Evolutionary conservation across 169 alveolate genomes (phyloP).

Genomic region (Cryptosporidium canis): DNA sequence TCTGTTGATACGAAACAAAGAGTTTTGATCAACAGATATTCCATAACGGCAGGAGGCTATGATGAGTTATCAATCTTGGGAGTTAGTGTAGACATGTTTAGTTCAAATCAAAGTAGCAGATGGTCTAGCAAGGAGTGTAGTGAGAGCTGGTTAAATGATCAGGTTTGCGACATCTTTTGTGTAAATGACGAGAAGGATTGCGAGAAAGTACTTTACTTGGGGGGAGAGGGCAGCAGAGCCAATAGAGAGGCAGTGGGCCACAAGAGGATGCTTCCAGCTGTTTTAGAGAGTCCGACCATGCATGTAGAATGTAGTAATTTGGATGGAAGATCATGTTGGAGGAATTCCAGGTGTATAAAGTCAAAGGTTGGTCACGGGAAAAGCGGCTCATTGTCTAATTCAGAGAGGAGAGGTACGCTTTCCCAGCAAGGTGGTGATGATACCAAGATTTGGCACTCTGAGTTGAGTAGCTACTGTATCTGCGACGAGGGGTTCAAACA

Average conservation of each 20-base stretch:
- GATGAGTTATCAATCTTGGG: conserved; percentile 52
- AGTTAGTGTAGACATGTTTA: background rate
- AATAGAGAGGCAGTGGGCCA: background rate
- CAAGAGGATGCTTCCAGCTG: background rate
- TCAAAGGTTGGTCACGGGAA: background rate
- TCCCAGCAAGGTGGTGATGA: background rate
- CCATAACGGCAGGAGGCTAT: conserved; percentile 11
- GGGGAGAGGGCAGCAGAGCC: background rate
- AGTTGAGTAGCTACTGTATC: conserved; percentile 13
- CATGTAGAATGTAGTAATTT: conserved; percentile 29
- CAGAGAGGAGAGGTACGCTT: background rate
- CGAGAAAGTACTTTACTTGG: background rate
- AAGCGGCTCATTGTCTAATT: background rate
- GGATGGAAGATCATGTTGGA: conserved; percentile 10
- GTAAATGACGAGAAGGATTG: conserved; percentile 20
- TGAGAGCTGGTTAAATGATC: conserved; percentile 40
- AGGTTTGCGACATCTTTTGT: conserved; percentile 53
- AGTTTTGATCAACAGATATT: conserved; percentile 28
- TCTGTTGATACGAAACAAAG: background rate
- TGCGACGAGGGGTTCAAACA: conserved; percentile 48
- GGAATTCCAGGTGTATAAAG: conserved; percentile 24
- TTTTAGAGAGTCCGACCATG: background rate
- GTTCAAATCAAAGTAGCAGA: too few species aligned
- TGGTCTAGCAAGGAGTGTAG: conserved; percentile 3
- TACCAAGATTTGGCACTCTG: background rate